Evolutionary conservation across 2,329 filamentous ascomycete genomes (phyloP).

Genomic region (Penicillium aurantiogriseum): DNA sequence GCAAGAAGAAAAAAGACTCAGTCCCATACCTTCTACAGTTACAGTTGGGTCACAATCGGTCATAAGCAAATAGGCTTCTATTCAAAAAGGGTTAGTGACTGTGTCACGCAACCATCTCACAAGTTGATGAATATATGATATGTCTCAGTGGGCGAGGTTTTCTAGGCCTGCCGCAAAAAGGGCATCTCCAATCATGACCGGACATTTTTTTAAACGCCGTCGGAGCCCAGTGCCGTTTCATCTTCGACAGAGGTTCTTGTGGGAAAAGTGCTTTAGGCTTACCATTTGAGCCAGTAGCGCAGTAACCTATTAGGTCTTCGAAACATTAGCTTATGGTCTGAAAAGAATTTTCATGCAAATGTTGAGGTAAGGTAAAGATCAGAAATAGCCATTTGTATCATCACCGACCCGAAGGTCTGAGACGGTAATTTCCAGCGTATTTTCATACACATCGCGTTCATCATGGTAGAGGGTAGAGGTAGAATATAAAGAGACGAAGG

Average conservation of each 20-base stretch:
- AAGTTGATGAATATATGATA: conserved; percentile 21
- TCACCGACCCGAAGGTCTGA: conserved; percentile 69
- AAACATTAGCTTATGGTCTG: conserved; percentile 18
- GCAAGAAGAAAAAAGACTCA: neutral
- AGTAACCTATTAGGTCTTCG: conserved; percentile 18
- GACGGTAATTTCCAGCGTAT: conserved; percentile 97
- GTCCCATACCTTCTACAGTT: conserved; percentile 23
- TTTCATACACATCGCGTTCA: conserved; percentile 54
- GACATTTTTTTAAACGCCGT: conserved; percentile 56
- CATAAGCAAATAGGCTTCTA: conserved; percentile 18
- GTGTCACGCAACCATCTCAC: conserved; percentile 19
- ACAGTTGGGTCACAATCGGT: conserved; percentile 1
- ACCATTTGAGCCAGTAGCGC: conserved; percentile 18
- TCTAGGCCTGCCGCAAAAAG: conserved; percentile 94
- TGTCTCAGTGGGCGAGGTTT: conserved; percentile 97
- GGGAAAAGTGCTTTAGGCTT: conserved; percentile 19
- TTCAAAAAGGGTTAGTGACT: conserved; percentile 29
- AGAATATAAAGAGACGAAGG: conserved; percentile 33
- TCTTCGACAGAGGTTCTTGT: conserved; percentile 30
- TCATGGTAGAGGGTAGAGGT: conserved; percentile 46
- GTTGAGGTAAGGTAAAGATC: conserved; percentile 48
- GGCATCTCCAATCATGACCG: conserved; percentile 81
- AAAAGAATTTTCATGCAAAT: conserved; percentile 16
- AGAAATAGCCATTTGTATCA: conserved; percentile 84
- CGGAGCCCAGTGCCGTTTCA: conserved; percentile 91